Conservation (phyloP, 306 rosid species). For the Senna tora region DNA sequence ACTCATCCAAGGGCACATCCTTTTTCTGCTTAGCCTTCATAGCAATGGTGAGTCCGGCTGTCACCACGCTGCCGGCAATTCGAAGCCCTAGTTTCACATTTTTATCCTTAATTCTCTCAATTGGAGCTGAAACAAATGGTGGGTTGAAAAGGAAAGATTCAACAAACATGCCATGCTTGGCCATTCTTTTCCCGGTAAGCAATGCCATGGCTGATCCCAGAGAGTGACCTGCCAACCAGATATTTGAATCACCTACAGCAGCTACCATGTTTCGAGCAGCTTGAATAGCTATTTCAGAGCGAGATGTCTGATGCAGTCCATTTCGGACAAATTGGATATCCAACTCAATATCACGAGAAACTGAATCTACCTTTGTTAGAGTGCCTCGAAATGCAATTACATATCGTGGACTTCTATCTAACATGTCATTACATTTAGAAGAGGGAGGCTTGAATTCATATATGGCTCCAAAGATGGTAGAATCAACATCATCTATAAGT, state of each 20-base stretch:
- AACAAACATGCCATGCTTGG: slow-evolving; percentile 56
- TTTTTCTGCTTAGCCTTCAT: slow-evolving; percentile 62
- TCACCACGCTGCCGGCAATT: slow-evolving; percentile 72
- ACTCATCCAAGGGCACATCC: slow-evolving; percentile 27
- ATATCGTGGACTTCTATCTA: slow-evolving; percentile 63
- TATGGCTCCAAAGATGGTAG: slow-evolving; percentile 80
- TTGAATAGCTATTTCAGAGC: slow-evolving; percentile 76
- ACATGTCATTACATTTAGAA: slow-evolving; percentile 42
- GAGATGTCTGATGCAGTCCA: slow-evolving; percentile 77
- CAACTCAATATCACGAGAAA: slow-evolving; percentile 71
- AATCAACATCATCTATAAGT: slow-evolving; percentile 77
- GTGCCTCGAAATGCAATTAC: slow-evolving; percentile 91
- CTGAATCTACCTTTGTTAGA: slow-evolving; percentile 56
- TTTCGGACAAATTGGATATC: slow-evolving; percentile 64
- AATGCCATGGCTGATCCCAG: slow-evolving; percentile 88
- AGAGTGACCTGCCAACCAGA: slow-evolving; percentile 96
- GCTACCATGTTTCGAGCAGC: slow-evolving; percentile 77
- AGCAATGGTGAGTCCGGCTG: slow-evolving; percentile 78
- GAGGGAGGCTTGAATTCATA: slow-evolving; percentile 78
- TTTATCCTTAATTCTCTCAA: slow-evolving; percentile 75
- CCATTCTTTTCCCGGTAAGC: slow-evolving; percentile 91
- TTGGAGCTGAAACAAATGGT: slow-evolving; percentile 78
- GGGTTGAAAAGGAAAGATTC: slow-evolving; percentile 88
- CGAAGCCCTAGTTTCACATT: slow-evolving; percentile 72
- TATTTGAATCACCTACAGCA: slow-evolving; percentile 60